phyloP scores from a whole-genome alignment of 2,329 filamentous ascomycete species.

The Chaetomium olivaceum region DNA sequence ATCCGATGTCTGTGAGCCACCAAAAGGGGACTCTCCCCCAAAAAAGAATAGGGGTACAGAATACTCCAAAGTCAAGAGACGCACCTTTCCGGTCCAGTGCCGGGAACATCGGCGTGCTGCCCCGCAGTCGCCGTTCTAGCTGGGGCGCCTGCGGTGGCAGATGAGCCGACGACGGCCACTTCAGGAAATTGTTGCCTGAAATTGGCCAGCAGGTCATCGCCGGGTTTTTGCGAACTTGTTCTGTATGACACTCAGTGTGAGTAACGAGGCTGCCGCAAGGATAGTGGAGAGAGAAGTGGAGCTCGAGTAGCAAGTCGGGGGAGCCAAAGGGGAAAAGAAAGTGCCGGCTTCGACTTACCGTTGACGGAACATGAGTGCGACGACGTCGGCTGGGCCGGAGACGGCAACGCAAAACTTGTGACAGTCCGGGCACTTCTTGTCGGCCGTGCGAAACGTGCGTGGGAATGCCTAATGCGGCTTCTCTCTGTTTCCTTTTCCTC shows the following conservation, averaged over 20 bases:
- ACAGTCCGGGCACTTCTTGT: neutral
- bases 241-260: constrained; percentile 42
- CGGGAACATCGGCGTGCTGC: constrained; percentile 37
- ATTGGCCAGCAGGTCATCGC: constrained; percentile 77
- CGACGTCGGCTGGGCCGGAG: neutral
- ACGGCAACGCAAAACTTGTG: neutral
- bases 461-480: neutral
- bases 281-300: neutral
- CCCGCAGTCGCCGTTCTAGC: constrained; percentile 41
- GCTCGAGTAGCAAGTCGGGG: neutral
- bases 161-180: constrained; percentile 56
- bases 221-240: constrained; percentile 81
- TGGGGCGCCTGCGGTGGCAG: constrained; percentile 47
- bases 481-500: neutral
- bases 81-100: constrained; percentile 39
- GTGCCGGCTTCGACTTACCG: constrained; percentile 21
- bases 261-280: neutral
- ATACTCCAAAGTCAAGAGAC: constrained; percentile 10
- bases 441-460: neutral
- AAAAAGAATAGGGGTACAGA: neutral
- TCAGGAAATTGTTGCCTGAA: constrained; percentile 85
- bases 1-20: neutral
- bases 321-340: neutral
- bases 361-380: constrained; percentile 30
- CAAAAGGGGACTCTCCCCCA: neutral